phyloP scores from a whole-genome alignment of 2,329 filamentous ascomycete genomes.

The Ceratocystis destructans region DNA sequence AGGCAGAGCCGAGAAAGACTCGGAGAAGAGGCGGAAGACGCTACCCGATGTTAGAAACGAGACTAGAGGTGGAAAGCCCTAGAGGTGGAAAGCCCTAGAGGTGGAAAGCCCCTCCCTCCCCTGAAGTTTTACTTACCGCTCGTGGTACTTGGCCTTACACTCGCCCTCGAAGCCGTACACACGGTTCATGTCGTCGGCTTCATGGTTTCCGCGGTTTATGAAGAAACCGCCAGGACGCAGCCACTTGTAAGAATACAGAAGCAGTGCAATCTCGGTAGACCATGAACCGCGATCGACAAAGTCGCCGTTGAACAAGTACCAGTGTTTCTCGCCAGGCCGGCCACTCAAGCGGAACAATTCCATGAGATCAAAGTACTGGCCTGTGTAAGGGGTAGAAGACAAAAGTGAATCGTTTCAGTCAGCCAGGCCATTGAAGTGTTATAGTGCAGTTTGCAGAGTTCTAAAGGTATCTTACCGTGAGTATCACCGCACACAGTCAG shows the following conservation, averaged over 20 bases:
- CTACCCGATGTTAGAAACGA: slow-evolving; percentile 27
- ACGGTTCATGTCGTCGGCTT: slow-evolving; percentile 98
- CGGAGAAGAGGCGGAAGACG: slow-evolving; percentile 93
- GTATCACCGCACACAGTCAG: slow-evolving; percentile 96
- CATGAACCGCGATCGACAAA: slow-evolving; percentile 96
- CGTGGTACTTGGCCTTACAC: slow-evolving; percentile 96
- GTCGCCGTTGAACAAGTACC: slow-evolving; percentile 96
- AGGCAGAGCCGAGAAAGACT: slow-evolving; percentile 89
- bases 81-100: too few species aligned
- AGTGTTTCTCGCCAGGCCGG: slow-evolving; percentile 68
- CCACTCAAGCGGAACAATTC: slow-evolving; percentile 92
- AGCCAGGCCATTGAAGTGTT: background rate
- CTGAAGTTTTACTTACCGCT: slow-evolving; percentile 35
- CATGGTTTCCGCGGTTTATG: slow-evolving; percentile 94
- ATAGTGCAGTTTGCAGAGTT: background rate
- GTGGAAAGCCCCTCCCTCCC: background rate
- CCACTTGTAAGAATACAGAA: slow-evolving; percentile 96
- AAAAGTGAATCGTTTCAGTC: slow-evolving; percentile 18
- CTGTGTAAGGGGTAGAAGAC: slow-evolving; percentile 31
- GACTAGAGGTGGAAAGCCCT: background rate
- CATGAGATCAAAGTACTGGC: slow-evolving; percentile 94
- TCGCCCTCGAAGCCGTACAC: slow-evolving; percentile 98
- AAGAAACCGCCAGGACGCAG: slow-evolving; percentile 76
- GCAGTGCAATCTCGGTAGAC: slow-evolving; percentile 91
- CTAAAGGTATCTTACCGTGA: slow-evolving; percentile 51